phyloP scores from a whole-genome alignment of 306 rosid species.

The Casuarina glauca region DNA sequence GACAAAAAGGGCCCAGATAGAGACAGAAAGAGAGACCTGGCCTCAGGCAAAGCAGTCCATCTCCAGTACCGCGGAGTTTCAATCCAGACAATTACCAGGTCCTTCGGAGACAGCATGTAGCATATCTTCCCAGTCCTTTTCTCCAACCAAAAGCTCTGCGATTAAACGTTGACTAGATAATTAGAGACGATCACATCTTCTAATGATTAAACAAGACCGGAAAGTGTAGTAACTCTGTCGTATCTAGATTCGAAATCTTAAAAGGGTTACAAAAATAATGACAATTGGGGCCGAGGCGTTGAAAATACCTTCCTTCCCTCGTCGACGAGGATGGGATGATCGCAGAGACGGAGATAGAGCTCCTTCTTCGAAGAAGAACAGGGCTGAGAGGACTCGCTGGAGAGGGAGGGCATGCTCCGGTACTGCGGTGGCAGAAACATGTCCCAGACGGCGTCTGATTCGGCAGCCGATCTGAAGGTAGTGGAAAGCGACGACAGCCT shows the following conservation, averaged over 20 bases:
- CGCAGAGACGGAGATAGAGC: constrained; percentile 48
- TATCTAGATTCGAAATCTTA: too few relatives aligned
- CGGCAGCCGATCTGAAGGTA: constrained; percentile 67
- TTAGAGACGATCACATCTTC: not conserved
- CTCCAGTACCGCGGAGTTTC: constrained; percentile 64
- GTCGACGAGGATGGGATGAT: constrained; percentile 54
- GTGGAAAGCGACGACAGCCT: constrained; percentile 49
- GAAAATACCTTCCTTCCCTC: constrained; percentile 55
- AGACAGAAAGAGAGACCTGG: constrained; percentile 39
- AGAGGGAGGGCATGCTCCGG: constrained; percentile 28
- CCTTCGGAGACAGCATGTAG: constrained; percentile 64
- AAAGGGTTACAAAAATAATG: too few relatives aligned
- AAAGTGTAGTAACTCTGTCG: too few relatives aligned
- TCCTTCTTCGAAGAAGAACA: constrained; percentile 51
- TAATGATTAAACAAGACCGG: too few relatives aligned
- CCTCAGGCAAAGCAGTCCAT: constrained; percentile 43
- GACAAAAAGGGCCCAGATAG: not conserved
- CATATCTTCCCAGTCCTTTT: constrained; percentile 59
- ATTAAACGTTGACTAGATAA: not conserved
- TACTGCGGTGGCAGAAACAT: constrained; percentile 56
- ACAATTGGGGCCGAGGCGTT: too few relatives aligned
- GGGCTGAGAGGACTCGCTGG: not conserved
- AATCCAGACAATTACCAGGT: constrained; percentile 61
- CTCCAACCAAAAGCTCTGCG: constrained; percentile 68
- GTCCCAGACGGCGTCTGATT: constrained; percentile 76